Conservation (phyloP, 768 basidiomycete species). For the Boletus reticuloceps region DNA sequence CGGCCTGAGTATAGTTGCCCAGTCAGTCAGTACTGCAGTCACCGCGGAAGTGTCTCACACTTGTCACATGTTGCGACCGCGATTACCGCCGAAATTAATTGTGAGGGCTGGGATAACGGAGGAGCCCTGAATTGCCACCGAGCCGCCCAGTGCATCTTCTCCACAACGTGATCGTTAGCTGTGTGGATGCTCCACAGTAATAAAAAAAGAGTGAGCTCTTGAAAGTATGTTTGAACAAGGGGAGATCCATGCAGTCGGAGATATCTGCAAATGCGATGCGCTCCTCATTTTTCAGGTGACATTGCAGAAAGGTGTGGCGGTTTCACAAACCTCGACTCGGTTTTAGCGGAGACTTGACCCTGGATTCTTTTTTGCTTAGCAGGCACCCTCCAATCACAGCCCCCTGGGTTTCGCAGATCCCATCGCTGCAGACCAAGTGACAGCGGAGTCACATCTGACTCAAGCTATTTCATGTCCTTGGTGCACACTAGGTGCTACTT, state of each 20-base stretch:
- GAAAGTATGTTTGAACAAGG: too few relatives aligned
- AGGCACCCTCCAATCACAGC: not conserved
- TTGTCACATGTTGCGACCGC: not conserved
- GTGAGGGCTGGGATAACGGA: not conserved
- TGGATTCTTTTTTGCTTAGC: not conserved
- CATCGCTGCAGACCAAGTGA: too few relatives aligned
- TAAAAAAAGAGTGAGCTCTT: too few relatives aligned
- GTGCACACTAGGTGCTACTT: not conserved
- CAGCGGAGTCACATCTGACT: too few relatives aligned
- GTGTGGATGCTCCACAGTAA: too few relatives aligned
- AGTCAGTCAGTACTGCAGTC: too few relatives aligned
- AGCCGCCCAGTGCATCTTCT: not conserved
- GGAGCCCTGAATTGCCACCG: not conserved
- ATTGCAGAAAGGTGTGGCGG: not conserved
- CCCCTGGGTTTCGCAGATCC: too few relatives aligned
- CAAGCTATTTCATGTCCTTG: not conserved
- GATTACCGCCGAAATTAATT: slow-evolving; percentile 1
- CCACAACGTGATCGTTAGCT: not conserved
- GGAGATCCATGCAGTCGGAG: too few relatives aligned
- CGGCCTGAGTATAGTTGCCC: not conserved
- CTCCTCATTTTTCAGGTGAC: not conserved
- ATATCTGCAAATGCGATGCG: not conserved
- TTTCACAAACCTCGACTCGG: not conserved
- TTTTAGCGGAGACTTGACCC: too few relatives aligned
- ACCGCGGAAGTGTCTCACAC: not conserved